A percentile compares a stretch with the other conserved stretches of the same genome.
phyloP scores from a whole-genome alignment of 768 basidiomycete genomes.

The Tulasnella sp. region DNA sequence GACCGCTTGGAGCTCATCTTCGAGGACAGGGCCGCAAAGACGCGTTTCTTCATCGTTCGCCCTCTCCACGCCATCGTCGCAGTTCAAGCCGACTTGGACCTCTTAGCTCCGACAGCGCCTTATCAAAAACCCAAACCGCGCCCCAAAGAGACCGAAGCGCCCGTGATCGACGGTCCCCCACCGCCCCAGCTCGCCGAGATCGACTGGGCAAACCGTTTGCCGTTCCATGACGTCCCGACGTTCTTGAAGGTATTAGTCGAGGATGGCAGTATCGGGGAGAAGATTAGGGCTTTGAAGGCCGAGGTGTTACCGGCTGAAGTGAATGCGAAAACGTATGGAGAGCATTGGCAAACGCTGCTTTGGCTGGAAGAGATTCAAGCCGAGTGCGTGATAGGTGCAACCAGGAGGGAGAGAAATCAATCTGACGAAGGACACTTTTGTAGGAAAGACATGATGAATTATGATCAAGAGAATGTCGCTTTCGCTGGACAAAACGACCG shows the following conservation, averaged over 20 bases:
- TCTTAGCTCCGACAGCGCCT: slow-evolving; percentile 34
- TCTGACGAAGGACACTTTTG: background rate
- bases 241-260: slow-evolving; percentile 26
- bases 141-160: slow-evolving; percentile 11
- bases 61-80: slow-evolving; percentile 10
- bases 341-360: slow-evolving; percentile 36
- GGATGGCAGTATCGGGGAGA: slow-evolving; percentile 17
- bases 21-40: background rate
- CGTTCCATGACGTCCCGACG: slow-evolving; percentile 31
- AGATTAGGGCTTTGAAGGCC: slow-evolving; percentile 1
- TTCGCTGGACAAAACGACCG: background rate
- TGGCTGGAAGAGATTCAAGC: slow-evolving; percentile 34
- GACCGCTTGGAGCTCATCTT: slow-evolving; percentile 14
- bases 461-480: background rate
- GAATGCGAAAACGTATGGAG: slow-evolving; percentile 31
- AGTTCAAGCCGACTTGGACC: slow-evolving; percentile 32
- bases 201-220: slow-evolving; percentile 33
- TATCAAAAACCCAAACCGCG: slow-evolving; percentile 24
- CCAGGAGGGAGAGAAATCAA: too few relatives aligned
- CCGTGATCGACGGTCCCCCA: slow-evolving; percentile 30
- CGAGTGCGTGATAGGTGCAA: background rate
- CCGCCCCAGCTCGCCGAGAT: slow-evolving; percentile 34
- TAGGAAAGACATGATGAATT: background rate
- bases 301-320: background rate
- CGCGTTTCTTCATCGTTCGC: slow-evolving; percentile 5